These are phyloP conservation scores for Metarhizium rileyi DNA, from an alignment of 2,329 filamentous ascomycete genomes.

Conservation along the genomic window DNA sequence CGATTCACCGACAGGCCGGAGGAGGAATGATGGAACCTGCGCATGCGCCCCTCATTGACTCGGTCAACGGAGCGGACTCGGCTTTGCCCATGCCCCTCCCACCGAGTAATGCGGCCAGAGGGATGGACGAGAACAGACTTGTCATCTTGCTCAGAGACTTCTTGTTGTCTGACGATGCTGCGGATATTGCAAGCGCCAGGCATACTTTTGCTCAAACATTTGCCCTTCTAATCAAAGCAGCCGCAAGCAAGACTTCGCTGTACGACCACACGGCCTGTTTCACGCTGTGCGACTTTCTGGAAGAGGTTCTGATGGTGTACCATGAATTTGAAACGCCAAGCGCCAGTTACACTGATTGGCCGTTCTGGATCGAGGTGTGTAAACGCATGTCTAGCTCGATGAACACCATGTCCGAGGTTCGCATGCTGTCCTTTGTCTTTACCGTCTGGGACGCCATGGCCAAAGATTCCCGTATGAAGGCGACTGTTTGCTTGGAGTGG, in stretches of 20 bases:
- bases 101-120: conserved; percentile 59
- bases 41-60: conserved; percentile 34
- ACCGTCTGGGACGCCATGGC: conserved; percentile 67
- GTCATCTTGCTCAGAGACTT: conserved; percentile 76
- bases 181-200: conserved; percentile 34
- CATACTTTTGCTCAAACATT: conserved; percentile 71
- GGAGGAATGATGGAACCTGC: conserved; percentile 33
- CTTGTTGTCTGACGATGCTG: conserved; percentile 43
- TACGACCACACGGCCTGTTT: conserved; percentile 81
- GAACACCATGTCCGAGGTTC: conserved; percentile 84
- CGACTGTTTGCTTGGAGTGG: conserved; percentile 62
- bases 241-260: conserved; percentile 64
- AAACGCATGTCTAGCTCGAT: conserved; percentile 70
- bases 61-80: conserved; percentile 48
- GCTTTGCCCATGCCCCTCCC: conserved; percentile 53
- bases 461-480: conserved; percentile 56
- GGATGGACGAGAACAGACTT: conserved; percentile 82
- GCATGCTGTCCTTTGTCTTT: conserved; percentile 73
- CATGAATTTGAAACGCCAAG: conserved; percentile 35
- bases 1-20: conserved; percentile 65
- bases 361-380: conserved; percentile 77
- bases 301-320: conserved; percentile 64
- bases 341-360: conserved; percentile 57
- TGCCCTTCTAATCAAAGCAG: conserved; percentile 60
- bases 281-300: conserved; percentile 82